phyloP scores from a whole-genome alignment of 2,329 filamentous ascomycete species.

The Ophiostoma australiae region DNA sequence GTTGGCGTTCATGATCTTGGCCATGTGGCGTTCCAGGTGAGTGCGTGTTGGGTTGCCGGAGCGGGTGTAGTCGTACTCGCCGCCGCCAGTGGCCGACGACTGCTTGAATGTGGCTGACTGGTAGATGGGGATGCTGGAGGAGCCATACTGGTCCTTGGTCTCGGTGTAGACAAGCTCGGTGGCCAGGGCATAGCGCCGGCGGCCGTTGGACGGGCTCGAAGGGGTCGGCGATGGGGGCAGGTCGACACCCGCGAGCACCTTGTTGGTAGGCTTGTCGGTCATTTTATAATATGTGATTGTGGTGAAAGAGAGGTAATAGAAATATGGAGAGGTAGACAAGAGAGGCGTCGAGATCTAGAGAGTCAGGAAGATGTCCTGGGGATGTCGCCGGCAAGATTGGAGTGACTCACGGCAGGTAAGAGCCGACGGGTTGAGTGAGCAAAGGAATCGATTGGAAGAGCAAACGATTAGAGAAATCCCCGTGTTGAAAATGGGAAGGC shows the following conservation, averaged over 20 bases:
- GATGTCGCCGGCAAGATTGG: not conserved
- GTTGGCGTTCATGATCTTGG: constrained; percentile 97
- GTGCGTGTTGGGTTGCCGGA: constrained; percentile 95
- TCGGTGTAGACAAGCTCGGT: constrained; percentile 97
- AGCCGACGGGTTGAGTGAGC: not conserved
- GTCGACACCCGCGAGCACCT: constrained; percentile 63
- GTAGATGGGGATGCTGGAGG: constrained; percentile 95
- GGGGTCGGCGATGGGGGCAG: constrained; percentile 88
- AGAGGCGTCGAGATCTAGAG: not conserved
- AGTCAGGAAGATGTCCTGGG: not conserved
- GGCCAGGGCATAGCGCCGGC: constrained; percentile 80
- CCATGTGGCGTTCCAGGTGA: constrained; percentile 90
- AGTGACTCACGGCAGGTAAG: not conserved
- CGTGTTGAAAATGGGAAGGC: not conserved
- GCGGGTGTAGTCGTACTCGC: constrained; percentile 97
- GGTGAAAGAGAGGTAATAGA: not conserved
- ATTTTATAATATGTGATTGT: constrained; percentile 3
- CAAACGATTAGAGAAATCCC: not conserved
- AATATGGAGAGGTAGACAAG: not conserved
- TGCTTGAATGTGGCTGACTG: constrained; percentile 99
- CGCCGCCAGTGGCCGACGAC: constrained; percentile 69
- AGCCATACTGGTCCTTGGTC: constrained; percentile 91
- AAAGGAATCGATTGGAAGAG: not conserved
- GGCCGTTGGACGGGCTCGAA: constrained; percentile 79
- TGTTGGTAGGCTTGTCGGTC: constrained; percentile 41